A percentile compares a stretch with the other conserved stretches of the same genome.
Evolutionary conservation across 2,329 filamentous ascomycete species (phyloP).

Genomic region (Cordyceps militaris): DNA sequence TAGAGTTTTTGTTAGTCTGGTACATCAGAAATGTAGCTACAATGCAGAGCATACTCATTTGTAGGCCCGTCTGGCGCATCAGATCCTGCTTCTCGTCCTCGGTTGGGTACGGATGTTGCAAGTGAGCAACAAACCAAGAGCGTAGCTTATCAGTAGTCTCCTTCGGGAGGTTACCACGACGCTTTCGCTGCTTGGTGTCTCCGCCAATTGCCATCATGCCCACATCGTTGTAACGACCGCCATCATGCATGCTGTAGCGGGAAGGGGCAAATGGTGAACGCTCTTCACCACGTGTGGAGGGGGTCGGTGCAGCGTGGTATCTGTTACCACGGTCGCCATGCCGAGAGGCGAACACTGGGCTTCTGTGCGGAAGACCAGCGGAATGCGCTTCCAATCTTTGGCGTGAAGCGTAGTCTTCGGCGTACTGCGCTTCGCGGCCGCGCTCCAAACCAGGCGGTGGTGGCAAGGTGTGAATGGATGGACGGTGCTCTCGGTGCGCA

Average conservation of each 20-base stretch:
- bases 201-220: slow-evolving; percentile 29
- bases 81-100: slow-evolving; percentile 83
- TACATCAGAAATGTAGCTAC: slow-evolving; percentile 14
- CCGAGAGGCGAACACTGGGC: slow-evolving; percentile 24
- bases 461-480: slow-evolving; percentile 35
- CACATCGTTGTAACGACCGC: slow-evolving; percentile 35
- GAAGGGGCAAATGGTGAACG: slow-evolving; percentile 36
- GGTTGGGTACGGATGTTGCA: slow-evolving; percentile 76
- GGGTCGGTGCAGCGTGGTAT: slow-evolving; percentile 39
- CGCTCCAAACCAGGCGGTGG: slow-evolving; percentile 31
- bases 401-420: slow-evolving; percentile 24
- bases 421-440: slow-evolving; percentile 11
- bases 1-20: slow-evolving; percentile 22
- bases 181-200: slow-evolving; percentile 49
- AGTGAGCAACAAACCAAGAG: slow-evolving; percentile 70
- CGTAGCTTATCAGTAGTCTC: slow-evolving; percentile 77
- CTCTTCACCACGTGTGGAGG: slow-evolving; percentile 37
- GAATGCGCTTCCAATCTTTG: slow-evolving; percentile 5
- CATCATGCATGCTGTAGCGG: slow-evolving; percentile 33
- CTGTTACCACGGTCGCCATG: slow-evolving; percentile 34
- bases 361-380: background rate
- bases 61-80: slow-evolving; percentile 67
- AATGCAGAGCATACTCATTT: slow-evolving; percentile 59
- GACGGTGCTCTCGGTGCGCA: slow-evolving; percentile 24
- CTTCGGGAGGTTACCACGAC: slow-evolving; percentile 84